Evolutionary conservation across 2,329 filamentous ascomycete species (phyloP), one percentile per base, ranked within the genome.

Genomic region (Chaetomium globosum): DNA sequence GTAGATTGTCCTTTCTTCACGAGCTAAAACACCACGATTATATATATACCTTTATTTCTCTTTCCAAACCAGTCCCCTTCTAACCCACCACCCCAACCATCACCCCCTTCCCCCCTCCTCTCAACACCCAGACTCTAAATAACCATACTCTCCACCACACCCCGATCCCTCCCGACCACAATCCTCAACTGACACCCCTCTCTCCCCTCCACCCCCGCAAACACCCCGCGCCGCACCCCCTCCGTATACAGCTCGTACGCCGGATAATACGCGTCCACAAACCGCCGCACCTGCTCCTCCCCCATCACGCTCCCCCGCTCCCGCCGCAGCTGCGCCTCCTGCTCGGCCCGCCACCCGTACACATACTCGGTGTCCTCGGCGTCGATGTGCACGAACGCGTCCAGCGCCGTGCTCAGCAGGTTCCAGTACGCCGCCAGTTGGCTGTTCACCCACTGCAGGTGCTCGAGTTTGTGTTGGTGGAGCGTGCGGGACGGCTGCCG

Each of bases 301-400:
- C 86, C 89, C 93, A 97, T 97, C 33, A 92, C 93, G 0, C 82
- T 83, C 9, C 90, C 92, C 69, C 85, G 89, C 26, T 82, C 78
- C 8, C 80, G 80, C 28, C 90, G 85, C 71, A 97, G 80, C 65
- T 84, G 84, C 56, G 84, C 83, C 77, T 97, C 93, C 77, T 96
- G 92, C 78, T 97, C 82, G 71, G 88, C 80, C 16, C 93, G 86
- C 93, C 93, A 97, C 67, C 84, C 85, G 72, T 97, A 97, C 60
- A 96, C 93, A 73, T 87, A 93, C 59, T 82, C 80, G 4, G 86
- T 82, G 70, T 95, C 81, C 71, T 90, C 84, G 6, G 93, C 90
- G 73, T 96, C 84, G 67, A 87, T 77, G 70, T 87, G 84, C 52
- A 87, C 78, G 61, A 87, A 85, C 9, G 81, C 82, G 61, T 85